These are phyloP conservation scores for Escovopsis weberi DNA, from an alignment of 2,329 filamentous ascomycete species.

Conservation along the genomic window DNA sequence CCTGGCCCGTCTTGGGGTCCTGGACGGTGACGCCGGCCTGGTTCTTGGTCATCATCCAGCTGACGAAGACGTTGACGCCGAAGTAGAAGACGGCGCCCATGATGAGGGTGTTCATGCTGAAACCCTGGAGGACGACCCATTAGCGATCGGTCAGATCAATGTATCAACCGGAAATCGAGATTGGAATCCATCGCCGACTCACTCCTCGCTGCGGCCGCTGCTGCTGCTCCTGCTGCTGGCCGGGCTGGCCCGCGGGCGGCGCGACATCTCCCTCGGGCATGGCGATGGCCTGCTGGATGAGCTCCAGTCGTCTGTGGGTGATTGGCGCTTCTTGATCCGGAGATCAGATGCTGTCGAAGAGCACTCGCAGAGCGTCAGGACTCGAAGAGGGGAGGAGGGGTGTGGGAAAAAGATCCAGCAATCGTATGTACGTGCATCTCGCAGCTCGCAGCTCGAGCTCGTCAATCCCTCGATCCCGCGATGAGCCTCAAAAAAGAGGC, in stretches of 20 bases:
- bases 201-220: constrained; percentile 9
- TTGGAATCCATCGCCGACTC: constrained; percentile 8
- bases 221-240: constrained; percentile 10
- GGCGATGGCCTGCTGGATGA: background rate
- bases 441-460: too few relatives aligned
- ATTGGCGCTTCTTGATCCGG: too few relatives aligned
- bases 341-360: too few relatives aligned
- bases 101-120: constrained; percentile 31
- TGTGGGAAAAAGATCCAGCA: too few relatives aligned
- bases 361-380: too few relatives aligned
- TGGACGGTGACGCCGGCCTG: constrained; percentile 32
- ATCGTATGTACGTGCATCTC: too few relatives aligned
- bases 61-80: constrained; percentile 43
- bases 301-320: too few relatives aligned
- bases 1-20: constrained; percentile 34
- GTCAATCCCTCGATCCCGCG: too few relatives aligned
- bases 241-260: constrained; percentile 12
- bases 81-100: constrained; percentile 42
- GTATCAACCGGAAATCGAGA: background rate
- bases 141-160: background rate
- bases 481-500: too few relatives aligned
- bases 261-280: constrained; percentile 16
- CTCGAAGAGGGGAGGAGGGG: too few relatives aligned
- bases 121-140: constrained; percentile 11
- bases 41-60: constrained; percentile 35